Evolutionary conservation across 768 basidiomycete species (phyloP).

Genomic region (Punctularia strigosozonata): DNA sequence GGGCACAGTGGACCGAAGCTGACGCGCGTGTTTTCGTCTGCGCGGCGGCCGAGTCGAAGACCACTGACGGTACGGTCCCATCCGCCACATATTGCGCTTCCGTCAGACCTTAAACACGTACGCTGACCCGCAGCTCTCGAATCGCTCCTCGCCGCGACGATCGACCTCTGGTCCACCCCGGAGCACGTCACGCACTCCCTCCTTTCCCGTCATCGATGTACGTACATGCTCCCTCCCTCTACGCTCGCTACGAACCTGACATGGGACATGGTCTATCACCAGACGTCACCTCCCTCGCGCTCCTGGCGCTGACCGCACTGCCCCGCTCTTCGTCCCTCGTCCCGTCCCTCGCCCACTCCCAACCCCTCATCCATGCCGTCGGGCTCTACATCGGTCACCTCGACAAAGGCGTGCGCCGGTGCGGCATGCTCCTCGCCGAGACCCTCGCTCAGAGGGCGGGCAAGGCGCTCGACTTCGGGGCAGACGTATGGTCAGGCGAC

Average conservation of each 20-base stretch:
- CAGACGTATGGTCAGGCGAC: constrained; percentile 55
- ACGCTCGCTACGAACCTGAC: constrained; percentile 1
- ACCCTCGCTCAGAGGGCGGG: constrained; percentile 49
- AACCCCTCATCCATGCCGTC: constrained; percentile 56
- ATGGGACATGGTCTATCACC: no score
- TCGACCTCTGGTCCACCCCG: constrained; percentile 63
- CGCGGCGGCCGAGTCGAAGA: no score
- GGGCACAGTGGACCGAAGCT: no score
- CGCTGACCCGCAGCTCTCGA: constrained; percentile 43
- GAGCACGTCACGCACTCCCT: constrained; percentile 76
- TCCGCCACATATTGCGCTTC: no score
- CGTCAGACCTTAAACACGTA: no score
- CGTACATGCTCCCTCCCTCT: constrained; percentile 16
- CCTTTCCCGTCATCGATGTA: constrained; percentile 66
- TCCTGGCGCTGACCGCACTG: constrained; percentile 38
- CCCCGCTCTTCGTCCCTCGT: constrained; percentile 26
- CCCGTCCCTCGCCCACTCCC: constrained; percentile 35
- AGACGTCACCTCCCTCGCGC: constrained; percentile 69
- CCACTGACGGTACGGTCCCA: no score
- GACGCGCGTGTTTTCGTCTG: no score
- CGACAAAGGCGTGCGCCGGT: constrained; percentile 64
- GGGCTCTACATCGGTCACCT: constrained; percentile 69
- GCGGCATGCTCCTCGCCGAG: constrained; percentile 92
- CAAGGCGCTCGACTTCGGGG: constrained; percentile 67
- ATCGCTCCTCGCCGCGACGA: constrained; percentile 31